These are phyloP conservation scores for Phialophora macrospora DNA, from an alignment of 2,329 filamentous ascomycete species.

Conservation along the genomic window DNA sequence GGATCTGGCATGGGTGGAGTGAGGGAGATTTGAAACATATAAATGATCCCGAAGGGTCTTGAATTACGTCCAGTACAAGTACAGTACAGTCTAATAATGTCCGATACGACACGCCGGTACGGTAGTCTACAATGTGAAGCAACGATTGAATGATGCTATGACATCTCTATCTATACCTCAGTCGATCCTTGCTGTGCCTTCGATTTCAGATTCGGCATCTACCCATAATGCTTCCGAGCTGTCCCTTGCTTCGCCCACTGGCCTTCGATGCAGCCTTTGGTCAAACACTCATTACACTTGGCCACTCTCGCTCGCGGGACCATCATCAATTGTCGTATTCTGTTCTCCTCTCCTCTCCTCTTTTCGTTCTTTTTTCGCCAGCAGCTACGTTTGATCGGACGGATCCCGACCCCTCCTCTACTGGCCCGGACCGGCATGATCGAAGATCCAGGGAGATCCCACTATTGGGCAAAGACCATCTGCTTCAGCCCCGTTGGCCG, in stretches of 20 bases:
- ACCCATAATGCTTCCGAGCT: background rate
- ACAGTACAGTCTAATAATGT: conserved; percentile 22
- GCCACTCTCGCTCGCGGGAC: too few relatives aligned
- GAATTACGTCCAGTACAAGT: conserved; percentile 15
- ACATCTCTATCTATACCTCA: background rate
- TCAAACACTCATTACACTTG: too few relatives aligned
- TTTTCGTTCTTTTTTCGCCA: too few relatives aligned
- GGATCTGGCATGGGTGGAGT: conserved; percentile 19
- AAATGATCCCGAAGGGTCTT: conserved; percentile 10
- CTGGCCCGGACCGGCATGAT: too few relatives aligned
- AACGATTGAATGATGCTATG: conserved; percentile 1
- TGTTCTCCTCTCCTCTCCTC: too few relatives aligned
- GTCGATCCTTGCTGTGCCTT: background rate
- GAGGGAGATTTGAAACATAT: conserved; percentile 19
- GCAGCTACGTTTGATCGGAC: too few relatives aligned
- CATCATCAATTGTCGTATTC: too few relatives aligned
- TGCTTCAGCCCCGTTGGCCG: too few relatives aligned
- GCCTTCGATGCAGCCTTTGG: too few relatives aligned
- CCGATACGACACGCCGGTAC: conserved; percentile 11
- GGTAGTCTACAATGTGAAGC: conserved; percentile 4
- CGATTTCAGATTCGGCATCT: background rate
- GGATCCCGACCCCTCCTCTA: too few relatives aligned
- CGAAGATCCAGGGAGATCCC: too few relatives aligned
- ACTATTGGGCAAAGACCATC: too few relatives aligned
- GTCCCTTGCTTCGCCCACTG: background rate